Conservation (phyloP, 2,329 filamentous ascomycete species). For the Harringtonia lauricola region DNA sequence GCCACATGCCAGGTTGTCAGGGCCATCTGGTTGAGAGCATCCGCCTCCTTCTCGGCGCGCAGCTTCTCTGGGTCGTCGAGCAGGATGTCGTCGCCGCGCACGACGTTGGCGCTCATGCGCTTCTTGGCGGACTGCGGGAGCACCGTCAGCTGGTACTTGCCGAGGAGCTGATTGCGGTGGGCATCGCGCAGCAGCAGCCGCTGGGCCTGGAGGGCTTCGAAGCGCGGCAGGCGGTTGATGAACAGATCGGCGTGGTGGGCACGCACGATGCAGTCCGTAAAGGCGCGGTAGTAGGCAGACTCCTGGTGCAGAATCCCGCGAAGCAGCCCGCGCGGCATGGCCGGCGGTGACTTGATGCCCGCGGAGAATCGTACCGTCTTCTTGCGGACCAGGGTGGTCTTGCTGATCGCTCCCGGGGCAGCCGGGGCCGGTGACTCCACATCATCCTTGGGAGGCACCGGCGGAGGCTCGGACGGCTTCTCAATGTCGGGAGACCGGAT, state of each 20-base stretch:
- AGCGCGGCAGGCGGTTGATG: conserved; percentile 72
- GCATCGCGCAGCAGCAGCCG: conserved; percentile 61
- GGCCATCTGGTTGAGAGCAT: conserved; percentile 64
- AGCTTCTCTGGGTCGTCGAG: conserved; percentile 52
- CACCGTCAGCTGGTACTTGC: conserved; percentile 70
- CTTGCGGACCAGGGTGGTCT: conserved; percentile 29
- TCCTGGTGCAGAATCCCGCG: conserved; percentile 47
- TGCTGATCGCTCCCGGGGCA: conserved; percentile 4
- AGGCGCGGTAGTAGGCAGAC: conserved; percentile 80
- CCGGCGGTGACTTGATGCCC: conserved; percentile 26
- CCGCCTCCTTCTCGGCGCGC: conserved; percentile 64
- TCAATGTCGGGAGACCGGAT: conserved; percentile 12
- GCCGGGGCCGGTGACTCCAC: conserved; percentile 10
- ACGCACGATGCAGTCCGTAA: conserved; percentile 61
- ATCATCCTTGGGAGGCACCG: conserved; percentile 12
- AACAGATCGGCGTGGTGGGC: conserved; percentile 65
- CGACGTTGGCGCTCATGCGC: conserved; percentile 61
- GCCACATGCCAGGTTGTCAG: conserved; percentile 51
- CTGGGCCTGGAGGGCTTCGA: conserved; percentile 78
- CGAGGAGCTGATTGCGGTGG: conserved; percentile 72
- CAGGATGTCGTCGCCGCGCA: conserved; percentile 56
- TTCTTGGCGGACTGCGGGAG: conserved; percentile 58
- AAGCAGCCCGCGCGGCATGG: conserved; percentile 37
- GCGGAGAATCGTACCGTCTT: conserved; percentile 70
- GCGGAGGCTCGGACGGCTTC: conserved; percentile 15